These are phyloP conservation scores for Acrocalymma vagum DNA, from an alignment of 2,329 filamentous ascomycete genomes.

Conservation along the genomic window DNA sequence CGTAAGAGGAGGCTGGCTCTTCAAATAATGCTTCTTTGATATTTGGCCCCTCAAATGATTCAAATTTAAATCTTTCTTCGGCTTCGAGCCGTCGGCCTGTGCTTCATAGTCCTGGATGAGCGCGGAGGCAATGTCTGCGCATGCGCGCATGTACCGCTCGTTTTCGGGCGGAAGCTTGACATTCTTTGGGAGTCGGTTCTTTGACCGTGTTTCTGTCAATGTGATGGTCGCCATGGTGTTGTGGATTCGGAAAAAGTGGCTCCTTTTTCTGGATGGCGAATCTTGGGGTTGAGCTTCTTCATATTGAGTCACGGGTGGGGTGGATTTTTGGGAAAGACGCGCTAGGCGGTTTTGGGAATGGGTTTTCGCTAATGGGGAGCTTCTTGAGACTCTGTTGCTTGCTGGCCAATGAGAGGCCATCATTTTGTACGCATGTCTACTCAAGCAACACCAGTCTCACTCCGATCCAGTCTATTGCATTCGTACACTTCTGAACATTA, in stretches of 20 bases:
- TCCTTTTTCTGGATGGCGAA: constrained; percentile 25
- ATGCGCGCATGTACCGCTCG: constrained; percentile 92
- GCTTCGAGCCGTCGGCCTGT: constrained; percentile 74
- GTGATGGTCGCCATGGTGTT: constrained; percentile 70
- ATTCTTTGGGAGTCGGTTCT: constrained; percentile 70
- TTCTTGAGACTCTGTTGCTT: no score
- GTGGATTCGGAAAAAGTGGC: constrained; percentile 8
- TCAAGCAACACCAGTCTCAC: no score
- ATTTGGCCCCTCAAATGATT: constrained; percentile 87
- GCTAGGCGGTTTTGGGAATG: constrained; percentile 12
- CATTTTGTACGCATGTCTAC: no score
- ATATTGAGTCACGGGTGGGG: constrained; percentile 36
- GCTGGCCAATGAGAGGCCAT: no score
- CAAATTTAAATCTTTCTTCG: constrained; percentile 88
- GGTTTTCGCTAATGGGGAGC: no score
- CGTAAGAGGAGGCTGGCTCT: constrained; percentile 87
- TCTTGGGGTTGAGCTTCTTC: constrained; percentile 28
- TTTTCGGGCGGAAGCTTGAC: constrained; percentile 87
- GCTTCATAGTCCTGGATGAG: constrained; percentile 95
- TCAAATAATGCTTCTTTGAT: constrained; percentile 90
- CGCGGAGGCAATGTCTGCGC: constrained; percentile 92
- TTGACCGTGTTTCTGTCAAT: constrained; percentile 58
- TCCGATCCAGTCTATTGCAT: no score
- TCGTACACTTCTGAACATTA: no score
- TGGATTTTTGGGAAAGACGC: constrained; percentile 18